Evolutionary conservation across 139 green algal species (phyloP).

Genomic region (Pleodorina starrii): DNA sequence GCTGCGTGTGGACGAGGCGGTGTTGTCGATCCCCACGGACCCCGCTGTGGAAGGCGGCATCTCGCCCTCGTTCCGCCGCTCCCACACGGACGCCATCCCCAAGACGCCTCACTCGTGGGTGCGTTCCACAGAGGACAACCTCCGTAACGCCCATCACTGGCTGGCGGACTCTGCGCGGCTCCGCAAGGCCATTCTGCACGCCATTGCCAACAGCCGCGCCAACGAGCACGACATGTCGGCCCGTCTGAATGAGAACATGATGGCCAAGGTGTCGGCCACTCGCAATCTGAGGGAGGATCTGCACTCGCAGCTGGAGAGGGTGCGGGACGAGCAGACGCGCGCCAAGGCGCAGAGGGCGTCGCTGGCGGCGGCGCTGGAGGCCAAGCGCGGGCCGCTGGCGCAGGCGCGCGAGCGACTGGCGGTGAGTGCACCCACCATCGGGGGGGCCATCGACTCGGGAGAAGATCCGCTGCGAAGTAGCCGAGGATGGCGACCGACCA

Average conservation of each 20-base stretch:
- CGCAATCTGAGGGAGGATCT: constrained; percentile 42
- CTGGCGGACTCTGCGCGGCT: constrained; percentile 52
- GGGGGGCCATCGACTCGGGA: too few species aligned
- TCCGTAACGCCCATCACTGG: constrained; percentile 54
- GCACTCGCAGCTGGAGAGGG: constrained; percentile 35
- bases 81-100: not conserved
- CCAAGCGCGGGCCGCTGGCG: constrained; percentile 56
- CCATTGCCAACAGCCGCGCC: constrained; percentile 51
- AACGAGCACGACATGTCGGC: constrained; percentile 54
- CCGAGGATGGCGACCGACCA: too few species aligned
- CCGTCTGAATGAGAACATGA: constrained; percentile 59
- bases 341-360: constrained; percentile 44
- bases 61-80: constrained; percentile 13
- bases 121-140: constrained; percentile 58
- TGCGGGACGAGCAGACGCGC: constrained; percentile 50
- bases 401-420: constrained; percentile 64
- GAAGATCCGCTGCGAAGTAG: too few species aligned
- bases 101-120: constrained; percentile 65
- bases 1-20: constrained; percentile 53
- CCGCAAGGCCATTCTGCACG: constrained; percentile 47
- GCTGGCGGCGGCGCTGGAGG: constrained; percentile 55
- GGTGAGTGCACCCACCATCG: too few species aligned
- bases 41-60: constrained; percentile 14
- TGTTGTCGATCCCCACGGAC: constrained; percentile 51
- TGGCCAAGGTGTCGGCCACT: constrained; percentile 53